These are phyloP conservation scores for Cercospora brassicicola DNA, from an alignment of 2,329 filamentous ascomycete genomes.

Conservation along the genomic window DNA sequence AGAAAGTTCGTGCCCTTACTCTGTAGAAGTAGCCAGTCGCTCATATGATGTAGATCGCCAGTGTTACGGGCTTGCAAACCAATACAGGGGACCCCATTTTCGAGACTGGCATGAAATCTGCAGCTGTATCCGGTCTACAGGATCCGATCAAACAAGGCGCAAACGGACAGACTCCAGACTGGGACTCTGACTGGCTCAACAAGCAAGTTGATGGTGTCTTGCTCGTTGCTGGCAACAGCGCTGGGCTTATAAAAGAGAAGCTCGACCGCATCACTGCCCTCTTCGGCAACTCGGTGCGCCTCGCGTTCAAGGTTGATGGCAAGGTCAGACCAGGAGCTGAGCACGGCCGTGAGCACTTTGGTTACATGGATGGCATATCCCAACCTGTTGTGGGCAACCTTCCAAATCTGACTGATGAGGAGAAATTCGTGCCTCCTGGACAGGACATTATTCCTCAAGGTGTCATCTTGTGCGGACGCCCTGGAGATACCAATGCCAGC, in stretches of 20 bases:
- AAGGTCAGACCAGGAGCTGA: slow-evolving; percentile 40
- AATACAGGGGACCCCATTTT: slow-evolving; percentile 39
- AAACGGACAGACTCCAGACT: slow-evolving; percentile 20
- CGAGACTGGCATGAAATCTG: slow-evolving; percentile 39
- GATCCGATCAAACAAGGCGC: slow-evolving; percentile 36
- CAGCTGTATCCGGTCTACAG: slow-evolving; percentile 28
- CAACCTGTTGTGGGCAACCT: slow-evolving; percentile 44
- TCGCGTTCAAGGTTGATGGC: slow-evolving; percentile 38
- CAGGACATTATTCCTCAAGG: slow-evolving; percentile 40
- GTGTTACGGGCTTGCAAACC: slow-evolving; percentile 33
- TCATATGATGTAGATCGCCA: slow-evolving; percentile 23
- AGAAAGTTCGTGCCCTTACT: slow-evolving; percentile 24
- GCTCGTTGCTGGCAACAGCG: slow-evolving; percentile 39
- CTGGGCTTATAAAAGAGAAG: slow-evolving; percentile 32
- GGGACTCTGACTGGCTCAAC: slow-evolving; percentile 36
- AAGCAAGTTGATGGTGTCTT: slow-evolving; percentile 43
- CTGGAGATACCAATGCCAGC: slow-evolving; percentile 37
- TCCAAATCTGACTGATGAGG: slow-evolving; percentile 28
- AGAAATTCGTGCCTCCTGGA: slow-evolving; percentile 30
- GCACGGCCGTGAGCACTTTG: slow-evolving; percentile 47
- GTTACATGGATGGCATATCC: slow-evolving; percentile 47
- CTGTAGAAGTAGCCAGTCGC: neutral
- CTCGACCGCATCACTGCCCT: slow-evolving; percentile 37
- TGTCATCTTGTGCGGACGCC: slow-evolving; percentile 42
- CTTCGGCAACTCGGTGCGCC: slow-evolving; percentile 34